These are phyloP conservation scores for Nymphaea colorata DNA, from an alignment of 164 flowering plant genomes.

Conservation along the genomic window DNA sequence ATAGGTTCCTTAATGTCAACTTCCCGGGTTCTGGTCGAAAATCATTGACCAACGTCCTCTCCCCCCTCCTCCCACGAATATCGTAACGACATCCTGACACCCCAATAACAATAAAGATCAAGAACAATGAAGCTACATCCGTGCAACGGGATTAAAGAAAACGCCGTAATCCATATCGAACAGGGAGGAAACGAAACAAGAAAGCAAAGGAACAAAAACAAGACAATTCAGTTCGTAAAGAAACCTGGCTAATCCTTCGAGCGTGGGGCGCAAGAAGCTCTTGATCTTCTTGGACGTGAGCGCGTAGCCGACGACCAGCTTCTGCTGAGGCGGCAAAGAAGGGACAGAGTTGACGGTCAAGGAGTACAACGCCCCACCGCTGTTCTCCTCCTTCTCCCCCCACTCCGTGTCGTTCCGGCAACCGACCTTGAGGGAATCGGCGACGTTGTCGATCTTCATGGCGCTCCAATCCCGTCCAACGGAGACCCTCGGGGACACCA, in stretches of 20 bases:
- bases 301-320: constrained; percentile 56
- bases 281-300: constrained; percentile 57
- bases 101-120: too few species aligned
- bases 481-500: not conserved
- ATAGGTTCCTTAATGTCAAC: not conserved
- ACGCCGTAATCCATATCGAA: too few species aligned
- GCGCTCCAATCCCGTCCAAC: not conserved
- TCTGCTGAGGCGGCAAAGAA: constrained; percentile 12
- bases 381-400: constrained; percentile 8
- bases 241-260: constrained; percentile 46
- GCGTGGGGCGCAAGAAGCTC: constrained; percentile 61
- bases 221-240: not conserved
- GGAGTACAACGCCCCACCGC: constrained; percentile 4
- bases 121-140: too few species aligned
- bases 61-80: too few species aligned
- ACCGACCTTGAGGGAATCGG: constrained; percentile 1
- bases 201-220: not conserved
- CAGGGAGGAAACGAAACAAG: too few species aligned
- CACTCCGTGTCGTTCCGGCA: constrained; percentile 13
- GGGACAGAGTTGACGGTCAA: not conserved
- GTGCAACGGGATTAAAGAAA: too few species aligned
- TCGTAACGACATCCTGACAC: too few species aligned
- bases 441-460: not conserved
- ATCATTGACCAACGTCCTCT: not conserved
- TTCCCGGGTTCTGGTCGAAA: not conserved